A percentile compares a stretch with the other conserved stretches of the same genome.
phyloP scores from a whole-genome alignment of 148 eudicot genomes.

The Rhododendron mucronatum region DNA sequence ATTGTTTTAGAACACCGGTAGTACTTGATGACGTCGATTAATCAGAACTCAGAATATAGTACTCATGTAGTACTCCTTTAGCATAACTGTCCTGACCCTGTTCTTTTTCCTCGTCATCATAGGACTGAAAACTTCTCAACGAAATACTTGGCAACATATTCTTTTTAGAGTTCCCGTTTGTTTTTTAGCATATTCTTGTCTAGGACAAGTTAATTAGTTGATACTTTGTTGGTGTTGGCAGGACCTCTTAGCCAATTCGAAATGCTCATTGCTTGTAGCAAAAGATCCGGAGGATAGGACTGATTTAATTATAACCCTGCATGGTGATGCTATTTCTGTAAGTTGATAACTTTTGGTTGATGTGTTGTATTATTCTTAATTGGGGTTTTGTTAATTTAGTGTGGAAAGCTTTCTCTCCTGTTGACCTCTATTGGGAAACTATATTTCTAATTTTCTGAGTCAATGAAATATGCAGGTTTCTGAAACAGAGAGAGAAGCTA shows the following conservation, averaged over 20 bases:
- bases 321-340: slow-evolving; percentile 88
- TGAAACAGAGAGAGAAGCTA: slow-evolving; percentile 51
- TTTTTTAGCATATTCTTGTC: neutral
- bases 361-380: neutral
- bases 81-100: neutral
- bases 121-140: neutral
- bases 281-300: slow-evolving; percentile 96
- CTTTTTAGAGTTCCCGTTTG: neutral
- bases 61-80: neutral
- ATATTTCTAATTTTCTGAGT: neutral
- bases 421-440: neutral
- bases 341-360: slow-evolving; percentile 21
- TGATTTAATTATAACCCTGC: slow-evolving; percentile 78
- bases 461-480: slow-evolving; percentile 44
- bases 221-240: slow-evolving; percentile 28
- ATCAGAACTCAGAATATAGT: neutral
- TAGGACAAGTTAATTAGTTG: neutral
- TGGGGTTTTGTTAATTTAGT: neutral
- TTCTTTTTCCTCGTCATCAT: neutral
- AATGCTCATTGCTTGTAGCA: slow-evolving; percentile 88
- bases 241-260: slow-evolving; percentile 79
- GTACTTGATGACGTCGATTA: neutral
- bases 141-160: neutral
- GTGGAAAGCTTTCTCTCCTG: neutral
- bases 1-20: too few species aligned